Conservation (phyloP, 352 stramenopile genomes). For the Globisporangium cederbergense region DNA sequence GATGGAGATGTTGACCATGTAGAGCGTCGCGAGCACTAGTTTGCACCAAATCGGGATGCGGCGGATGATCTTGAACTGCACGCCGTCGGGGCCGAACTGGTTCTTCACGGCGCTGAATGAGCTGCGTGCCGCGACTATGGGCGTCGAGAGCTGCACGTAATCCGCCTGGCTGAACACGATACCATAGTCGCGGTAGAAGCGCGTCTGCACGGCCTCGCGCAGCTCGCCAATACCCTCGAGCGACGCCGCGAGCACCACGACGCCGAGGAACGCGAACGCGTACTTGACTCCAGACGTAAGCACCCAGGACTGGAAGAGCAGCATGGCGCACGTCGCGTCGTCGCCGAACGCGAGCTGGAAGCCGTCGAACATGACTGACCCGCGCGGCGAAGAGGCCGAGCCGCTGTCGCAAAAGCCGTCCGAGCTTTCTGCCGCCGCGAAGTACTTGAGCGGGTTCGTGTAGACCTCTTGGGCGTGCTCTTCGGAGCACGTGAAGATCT, state of each 20-base stretch:
- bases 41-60: slow-evolving; percentile 69
- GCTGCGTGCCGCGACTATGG: slow-evolving; percentile 12
- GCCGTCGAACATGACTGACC: slow-evolving; percentile 83
- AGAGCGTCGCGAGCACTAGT: slow-evolving; percentile 49
- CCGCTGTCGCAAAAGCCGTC: slow-evolving; percentile 55
- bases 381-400: slow-evolving; percentile 29
- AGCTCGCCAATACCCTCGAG: slow-evolving; percentile 63
- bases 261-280: slow-evolving; percentile 66
- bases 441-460: slow-evolving; percentile 41
- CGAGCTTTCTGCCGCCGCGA: slow-evolving; percentile 27
- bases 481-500: slow-evolving; percentile 74
- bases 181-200: slow-evolving; percentile 51
- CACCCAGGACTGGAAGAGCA: slow-evolving; percentile 82
- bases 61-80: slow-evolving; percentile 42
- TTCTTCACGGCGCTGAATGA: slow-evolving; percentile 24
- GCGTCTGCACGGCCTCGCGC: slow-evolving; percentile 39
- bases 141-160: slow-evolving; percentile 50
- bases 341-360: slow-evolving; percentile 72
- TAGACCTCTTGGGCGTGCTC: slow-evolving; percentile 55
- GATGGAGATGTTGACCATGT: slow-evolving; percentile 75
- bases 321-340: slow-evolving; percentile 54
- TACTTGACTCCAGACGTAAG: slow-evolving; percentile 67
- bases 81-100: slow-evolving; percentile 16
- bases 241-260: slow-evolving; percentile 62
- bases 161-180: slow-evolving; percentile 56